A percentile compares a stretch with the other conserved stretches of the same genome.
phyloP scores from a whole-genome alignment of 352 stramenopile genomes.

The Phytopythium ostracodes region DNA sequence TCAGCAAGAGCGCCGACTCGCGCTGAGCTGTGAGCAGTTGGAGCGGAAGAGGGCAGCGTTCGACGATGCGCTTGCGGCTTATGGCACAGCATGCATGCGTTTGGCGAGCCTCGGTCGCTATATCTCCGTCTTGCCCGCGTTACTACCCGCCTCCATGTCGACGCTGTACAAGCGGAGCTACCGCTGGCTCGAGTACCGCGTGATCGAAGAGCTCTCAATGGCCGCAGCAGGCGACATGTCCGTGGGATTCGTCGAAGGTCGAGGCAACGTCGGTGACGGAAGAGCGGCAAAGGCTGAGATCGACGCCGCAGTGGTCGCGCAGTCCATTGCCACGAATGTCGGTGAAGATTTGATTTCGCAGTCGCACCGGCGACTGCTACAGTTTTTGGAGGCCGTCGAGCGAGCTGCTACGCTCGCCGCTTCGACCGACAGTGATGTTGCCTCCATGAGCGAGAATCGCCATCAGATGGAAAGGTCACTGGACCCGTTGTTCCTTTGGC shows the following conservation, averaged over 20 bases:
- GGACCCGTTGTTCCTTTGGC: not conserved
- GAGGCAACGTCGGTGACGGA: not conserved
- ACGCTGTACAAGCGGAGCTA: conserved; percentile 26
- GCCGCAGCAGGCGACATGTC: not conserved
- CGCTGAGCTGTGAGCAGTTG: conserved; percentile 7
- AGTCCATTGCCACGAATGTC: conserved; percentile 2
- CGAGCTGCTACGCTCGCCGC: not conserved
- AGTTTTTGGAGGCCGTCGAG: conserved; percentile 12
- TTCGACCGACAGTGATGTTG: not conserved
- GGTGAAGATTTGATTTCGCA: conserved; percentile 15
- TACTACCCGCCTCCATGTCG: conserved; percentile 11
- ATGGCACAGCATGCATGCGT: not conserved
- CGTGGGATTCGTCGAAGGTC: not conserved
- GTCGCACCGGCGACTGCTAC: conserved; percentile 26
- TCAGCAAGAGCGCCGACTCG: conserved; percentile 5
- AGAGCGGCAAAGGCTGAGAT: not conserved
- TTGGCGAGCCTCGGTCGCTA: conserved; percentile 16
- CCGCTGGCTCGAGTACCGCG: conserved; percentile 21
- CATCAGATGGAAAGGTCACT: not conserved
- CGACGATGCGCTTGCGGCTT: not conserved
- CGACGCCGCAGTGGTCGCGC: not conserved
- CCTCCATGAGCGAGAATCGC: not conserved
- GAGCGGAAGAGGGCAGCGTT: not conserved
- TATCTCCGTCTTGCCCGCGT: conserved; percentile 15
- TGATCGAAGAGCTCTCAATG: conserved; percentile 8